A percentile compares a stretch with the other conserved stretches of the same genome.
These are phyloP conservation scores for Leishmania tarentolae DNA, from an alignment of 208 protist genomes.

Conservation along the genomic window DNA sequence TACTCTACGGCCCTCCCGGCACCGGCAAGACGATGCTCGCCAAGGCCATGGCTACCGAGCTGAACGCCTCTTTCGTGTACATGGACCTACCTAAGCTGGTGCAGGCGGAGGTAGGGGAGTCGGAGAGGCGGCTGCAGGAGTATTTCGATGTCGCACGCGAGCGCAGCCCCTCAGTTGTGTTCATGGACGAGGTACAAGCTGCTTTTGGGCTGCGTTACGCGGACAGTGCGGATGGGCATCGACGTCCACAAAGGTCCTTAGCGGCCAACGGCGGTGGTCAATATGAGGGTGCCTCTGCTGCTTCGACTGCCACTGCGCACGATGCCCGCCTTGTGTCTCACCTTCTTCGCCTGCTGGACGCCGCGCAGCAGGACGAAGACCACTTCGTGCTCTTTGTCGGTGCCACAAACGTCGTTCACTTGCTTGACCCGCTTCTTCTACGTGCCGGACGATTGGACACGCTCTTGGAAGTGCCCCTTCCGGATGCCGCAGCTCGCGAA, in stretches of 20 bases:
- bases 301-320: constrained; percentile 32
- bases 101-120: constrained; percentile 91
- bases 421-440: constrained; percentile 73
- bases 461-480: constrained; percentile 66
- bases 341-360: constrained; percentile 74
- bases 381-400: constrained; percentile 77
- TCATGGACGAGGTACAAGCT: constrained; percentile 96
- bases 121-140: constrained; percentile 79
- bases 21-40: constrained; percentile 94
- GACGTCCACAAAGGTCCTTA: background rate
- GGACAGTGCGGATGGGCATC: background rate
- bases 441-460: constrained; percentile 83
- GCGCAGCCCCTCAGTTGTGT: constrained; percentile 86
- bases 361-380: constrained; percentile 56
- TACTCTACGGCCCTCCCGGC: constrained; percentile 91
- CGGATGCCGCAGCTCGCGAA: constrained; percentile 48
- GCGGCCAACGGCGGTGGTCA: background rate
- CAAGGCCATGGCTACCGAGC: constrained; percentile 90
- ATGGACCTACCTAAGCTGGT: constrained; percentile 87
- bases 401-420: constrained; percentile 76
- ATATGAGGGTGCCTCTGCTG: background rate
- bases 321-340: constrained; percentile 76
- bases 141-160: constrained; percentile 86
- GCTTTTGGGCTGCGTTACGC: constrained; percentile 67
- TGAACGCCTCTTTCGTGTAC: constrained; percentile 90